Evolutionary conservation across 2,329 filamentous ascomycete genomes (phyloP).

Genomic region (Aspergillus sp.): DNA sequence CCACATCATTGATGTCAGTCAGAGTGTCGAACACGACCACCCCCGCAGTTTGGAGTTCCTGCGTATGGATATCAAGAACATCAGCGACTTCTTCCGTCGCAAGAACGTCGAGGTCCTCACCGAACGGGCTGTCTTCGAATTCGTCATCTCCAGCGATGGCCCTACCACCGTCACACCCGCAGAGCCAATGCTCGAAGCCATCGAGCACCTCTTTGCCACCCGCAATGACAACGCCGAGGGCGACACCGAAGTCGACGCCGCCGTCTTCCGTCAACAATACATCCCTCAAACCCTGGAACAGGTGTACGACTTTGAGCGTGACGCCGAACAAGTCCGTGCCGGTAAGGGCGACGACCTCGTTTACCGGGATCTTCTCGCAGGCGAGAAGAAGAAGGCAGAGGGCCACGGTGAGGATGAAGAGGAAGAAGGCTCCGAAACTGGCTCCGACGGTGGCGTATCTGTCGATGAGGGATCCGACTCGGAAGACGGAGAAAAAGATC

Average conservation of each 20-base stretch:
- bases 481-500: constrained; percentile 46
- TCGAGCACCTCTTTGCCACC: constrained; percentile 68
- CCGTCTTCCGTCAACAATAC: constrained; percentile 93
- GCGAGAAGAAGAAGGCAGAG: constrained; percentile 46
- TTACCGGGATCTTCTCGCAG: constrained; percentile 81
- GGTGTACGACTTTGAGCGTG: constrained; percentile 93
- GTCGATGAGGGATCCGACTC: constrained; percentile 33
- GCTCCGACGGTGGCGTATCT: constrained; percentile 39
- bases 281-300: constrained; percentile 95
- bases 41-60: constrained; percentile 89
- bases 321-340: constrained; percentile 73
- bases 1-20: constrained; percentile 96
- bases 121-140: constrained; percentile 80
- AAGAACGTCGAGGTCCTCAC: constrained; percentile 79
- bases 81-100: constrained; percentile 85
- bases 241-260: constrained; percentile 69
- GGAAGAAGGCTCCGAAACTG: constrained; percentile 31
- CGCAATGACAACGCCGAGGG: constrained; percentile 52
- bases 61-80: constrained; percentile 98
- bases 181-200: constrained; percentile 59
- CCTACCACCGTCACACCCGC: constrained; percentile 38
- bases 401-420: constrained; percentile 34
- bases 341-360: constrained; percentile 77
- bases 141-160: constrained; percentile 68
- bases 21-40: constrained; percentile 96